Evolutionary conservation across 805 yeast species (phyloP).

Genomic region (Myxozyma neglecta): DNA sequence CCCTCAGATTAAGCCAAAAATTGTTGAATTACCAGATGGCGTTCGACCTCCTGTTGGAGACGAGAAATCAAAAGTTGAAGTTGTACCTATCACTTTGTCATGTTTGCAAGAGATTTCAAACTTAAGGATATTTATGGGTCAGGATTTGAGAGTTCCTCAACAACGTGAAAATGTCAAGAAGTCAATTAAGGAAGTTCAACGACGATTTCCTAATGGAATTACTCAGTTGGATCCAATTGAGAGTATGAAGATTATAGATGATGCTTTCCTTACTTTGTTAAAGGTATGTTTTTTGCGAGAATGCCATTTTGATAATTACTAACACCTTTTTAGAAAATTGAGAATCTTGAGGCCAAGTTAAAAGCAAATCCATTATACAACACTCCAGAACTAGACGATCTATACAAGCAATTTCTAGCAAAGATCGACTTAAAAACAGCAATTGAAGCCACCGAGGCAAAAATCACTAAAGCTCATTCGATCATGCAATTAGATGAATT

Average conservation of each 20-base stretch:
- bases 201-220: slow-evolving; percentile 84
- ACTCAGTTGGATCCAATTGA: slow-evolving; percentile 89
- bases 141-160: slow-evolving; percentile 52
- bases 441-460: slow-evolving; percentile 59
- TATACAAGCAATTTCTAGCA: slow-evolving; percentile 63
- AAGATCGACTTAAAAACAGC: slow-evolving; percentile 63
- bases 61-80: slow-evolving; percentile 70
- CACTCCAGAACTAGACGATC: slow-evolving; percentile 53
- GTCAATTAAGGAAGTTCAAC: slow-evolving; percentile 74
- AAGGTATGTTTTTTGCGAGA: slow-evolving; percentile 8
- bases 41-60: slow-evolving; percentile 77
- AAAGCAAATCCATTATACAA: slow-evolving; percentile 62
- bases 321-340: slow-evolving; percentile 61
- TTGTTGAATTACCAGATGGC: slow-evolving; percentile 83
- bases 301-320: background rate
- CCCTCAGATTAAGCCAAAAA: slow-evolving; percentile 49
- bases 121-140: slow-evolving; percentile 77
- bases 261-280: slow-evolving; percentile 63
- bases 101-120: slow-evolving; percentile 76
- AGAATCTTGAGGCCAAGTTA: slow-evolving; percentile 75
- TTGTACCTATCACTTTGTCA: slow-evolving; percentile 79
- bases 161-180: slow-evolving; percentile 59
- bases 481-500: slow-evolving; percentile 92
- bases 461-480: slow-evolving; percentile 80
- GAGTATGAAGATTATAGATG: slow-evolving; percentile 87